Evolutionary conservation across 2,329 filamentous ascomycete genomes (phyloP).

Genomic region (Trichoderma lentiforme): DNA sequence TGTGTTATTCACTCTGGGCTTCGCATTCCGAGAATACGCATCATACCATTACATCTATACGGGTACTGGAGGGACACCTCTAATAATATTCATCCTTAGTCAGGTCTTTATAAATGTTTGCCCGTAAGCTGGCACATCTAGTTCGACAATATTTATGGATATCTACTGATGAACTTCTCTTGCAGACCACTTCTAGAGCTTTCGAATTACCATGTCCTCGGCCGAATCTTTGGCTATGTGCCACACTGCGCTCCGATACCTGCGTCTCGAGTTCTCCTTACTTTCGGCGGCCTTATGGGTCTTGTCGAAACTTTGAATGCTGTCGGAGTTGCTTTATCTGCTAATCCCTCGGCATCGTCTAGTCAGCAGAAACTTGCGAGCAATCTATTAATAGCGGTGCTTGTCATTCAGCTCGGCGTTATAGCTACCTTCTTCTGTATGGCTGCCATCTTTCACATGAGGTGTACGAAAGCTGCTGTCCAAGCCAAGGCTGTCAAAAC

Average conservation of each 20-base stretch:
- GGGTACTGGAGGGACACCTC: neutral
- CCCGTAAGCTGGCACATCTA: neutral
- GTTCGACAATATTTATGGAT: neutral
- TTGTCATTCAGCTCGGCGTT: neutral
- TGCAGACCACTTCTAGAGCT: neutral
- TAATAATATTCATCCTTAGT: neutral
- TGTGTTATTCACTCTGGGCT: neutral
- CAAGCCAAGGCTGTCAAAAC: neutral
- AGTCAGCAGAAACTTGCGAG: neutral
- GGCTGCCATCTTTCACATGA: neutral
- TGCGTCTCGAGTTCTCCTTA: neutral
- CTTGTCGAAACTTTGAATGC: constrained; percentile 1
- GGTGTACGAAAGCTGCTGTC: neutral
- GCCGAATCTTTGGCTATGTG: neutral
- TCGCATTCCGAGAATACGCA: neutral
- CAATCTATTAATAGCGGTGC: neutral
- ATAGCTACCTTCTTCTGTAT: neutral
- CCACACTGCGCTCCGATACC: neutral
- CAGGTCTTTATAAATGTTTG: constrained; percentile 1
- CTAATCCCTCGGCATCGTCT: neutral
- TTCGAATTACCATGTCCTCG: neutral
- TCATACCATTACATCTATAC: neutral
- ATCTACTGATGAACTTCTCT: neutral
- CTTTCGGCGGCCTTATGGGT: neutral
- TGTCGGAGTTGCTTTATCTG: neutral